Evolutionary conservation across 1,284 basidiomycete genomes (phyloP), one percentile per base, ranked within the genome.

Genomic region (Blastosporella zonata): DNA sequence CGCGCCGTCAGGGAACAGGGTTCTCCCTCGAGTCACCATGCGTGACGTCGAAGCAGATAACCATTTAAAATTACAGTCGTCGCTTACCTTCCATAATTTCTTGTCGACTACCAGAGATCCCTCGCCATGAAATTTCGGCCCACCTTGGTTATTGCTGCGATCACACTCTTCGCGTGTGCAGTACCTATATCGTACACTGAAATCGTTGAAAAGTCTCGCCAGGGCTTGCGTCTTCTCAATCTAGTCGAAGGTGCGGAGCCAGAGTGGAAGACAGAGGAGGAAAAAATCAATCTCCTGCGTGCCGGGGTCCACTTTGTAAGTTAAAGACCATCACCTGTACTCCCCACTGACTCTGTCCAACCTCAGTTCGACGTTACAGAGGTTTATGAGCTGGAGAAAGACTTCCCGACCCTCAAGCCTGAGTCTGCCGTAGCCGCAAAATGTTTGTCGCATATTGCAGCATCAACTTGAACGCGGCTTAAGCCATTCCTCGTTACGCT

Each of bases 331-430:
- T 10, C 12, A 21, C 15, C 17, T 17, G 15, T 7, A 31, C 28
- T 9, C 25, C 33, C 23, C 9, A 15, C 39, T 37, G 34, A 15
- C 2, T 28, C 38, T 33, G 20, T 33, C 43, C n/a, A n/a, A 31
- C 41, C 12, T 9, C 34, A 72, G 71, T 72, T 74, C 47, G 72
- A 73, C 54, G 67, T 81, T 28, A 77, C 78, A 0, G 79, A 82
- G 58, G 69, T 73, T 13, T 77, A 81, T 46, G 79, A 81, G 62
- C 62, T 73, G 34, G 67, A 77, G 57, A 68, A 69, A 47, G 48
- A 58, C 22, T 49, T 36, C 9, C 38, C 47, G 13, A 39, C 49
- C 8, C 41, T 47, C 9, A 40, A 55, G 22, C n/a, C n/a, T n/a
- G 60, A 50, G 18, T 46, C 57, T 41, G 57, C 63, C 10, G 54